phyloP scores from a whole-genome alignment of 2,329 filamentous ascomycete genomes.

The Didymella glomerata region DNA sequence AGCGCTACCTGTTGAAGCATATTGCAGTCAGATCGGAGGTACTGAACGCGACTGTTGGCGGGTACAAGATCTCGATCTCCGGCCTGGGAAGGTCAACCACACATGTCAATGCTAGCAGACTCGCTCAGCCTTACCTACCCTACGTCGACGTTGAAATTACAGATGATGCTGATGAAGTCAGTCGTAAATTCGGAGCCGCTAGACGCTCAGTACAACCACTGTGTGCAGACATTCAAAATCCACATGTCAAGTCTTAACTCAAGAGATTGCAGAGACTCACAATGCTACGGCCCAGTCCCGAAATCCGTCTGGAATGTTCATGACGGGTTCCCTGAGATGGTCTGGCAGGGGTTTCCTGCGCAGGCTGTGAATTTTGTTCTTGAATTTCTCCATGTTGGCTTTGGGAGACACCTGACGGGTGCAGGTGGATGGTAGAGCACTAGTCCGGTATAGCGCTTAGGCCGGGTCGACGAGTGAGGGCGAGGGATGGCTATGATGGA shows the following conservation, averaged over 20 bases:
- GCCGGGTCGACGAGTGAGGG: constrained; percentile 21
- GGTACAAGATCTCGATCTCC: constrained; percentile 55
- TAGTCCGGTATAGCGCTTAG: constrained; percentile 25
- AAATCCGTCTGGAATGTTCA: constrained; percentile 39
- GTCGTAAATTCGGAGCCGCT: not conserved
- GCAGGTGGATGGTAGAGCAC: constrained; percentile 28
- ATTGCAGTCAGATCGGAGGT: constrained; percentile 52
- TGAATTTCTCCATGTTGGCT: constrained; percentile 46
- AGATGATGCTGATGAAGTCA: constrained; percentile 48
- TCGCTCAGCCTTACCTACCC: constrained; percentile 40
- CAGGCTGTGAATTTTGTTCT: constrained; percentile 41
- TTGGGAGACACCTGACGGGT: constrained; percentile 34
- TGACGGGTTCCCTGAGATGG: constrained; percentile 36
- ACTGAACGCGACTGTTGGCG: constrained; percentile 50
- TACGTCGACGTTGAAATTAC: constrained; percentile 56
- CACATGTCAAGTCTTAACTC: not conserved
- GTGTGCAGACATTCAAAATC: not conserved
- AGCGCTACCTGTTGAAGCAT: constrained; percentile 53
- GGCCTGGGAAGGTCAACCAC: constrained; percentile 39
- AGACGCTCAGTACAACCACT: not conserved
- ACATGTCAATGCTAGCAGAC: constrained; percentile 14
- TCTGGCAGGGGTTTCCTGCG: constrained; percentile 36
- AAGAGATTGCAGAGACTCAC: constrained; percentile 33
- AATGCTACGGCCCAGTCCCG: constrained; percentile 54
- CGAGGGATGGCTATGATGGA: constrained; percentile 17